Base-by-base conservation (phyloP, 306 rosid species). In the Nissolia schottii region DNA sequence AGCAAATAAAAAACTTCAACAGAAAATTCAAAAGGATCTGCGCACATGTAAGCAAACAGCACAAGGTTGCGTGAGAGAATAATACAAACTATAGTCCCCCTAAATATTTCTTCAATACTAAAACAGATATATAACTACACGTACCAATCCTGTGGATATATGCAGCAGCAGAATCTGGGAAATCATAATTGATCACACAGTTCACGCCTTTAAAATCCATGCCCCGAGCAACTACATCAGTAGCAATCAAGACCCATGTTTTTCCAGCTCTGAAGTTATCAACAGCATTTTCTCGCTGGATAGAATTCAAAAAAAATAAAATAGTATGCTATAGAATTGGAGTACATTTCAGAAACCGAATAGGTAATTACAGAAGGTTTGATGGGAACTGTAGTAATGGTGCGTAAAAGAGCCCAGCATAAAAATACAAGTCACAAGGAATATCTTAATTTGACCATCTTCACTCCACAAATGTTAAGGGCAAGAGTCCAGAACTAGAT, bases 211-310 rank as follows among this genome's bases (percentile, higher is more conserved):
- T 91, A 82, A 94, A 94, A 84, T 94, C 97, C 97, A 94, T 91
- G 64, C 99, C 99, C 45, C 97, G 90, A 40, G 99, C 96, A 84
- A 94, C 90, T 54, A 94, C 96, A 65, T 94, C 99, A 58, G 96
- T 94, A 64, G 97, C 97, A 80, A 94, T 91, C 72, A 94, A 84
- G 77, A 94, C 95, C 99, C 99, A 94, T 40, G 96, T 86, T 79
- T 91, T 89, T 22, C 99, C 96, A 25, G 96, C 91, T 87, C 99
- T 83, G 89, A 94, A 94, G 84, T 84, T 77, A 63, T 94, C 88
- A 24, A 94, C 90, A 50, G 88, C 97, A 78, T 89, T 77, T 83
- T 89, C 95, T 80, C 99, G 87, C 99, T 94, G 91, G 13, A 77
- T 64, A 64, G 68, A 67, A 51, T 59, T 64, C 13, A 40, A 61